A percentile compares a stretch with the other conserved stretches of the same genome.
phyloP scores from a whole-genome alignment of 73 alveolate species.

The Loxodes magnus region DNA sequence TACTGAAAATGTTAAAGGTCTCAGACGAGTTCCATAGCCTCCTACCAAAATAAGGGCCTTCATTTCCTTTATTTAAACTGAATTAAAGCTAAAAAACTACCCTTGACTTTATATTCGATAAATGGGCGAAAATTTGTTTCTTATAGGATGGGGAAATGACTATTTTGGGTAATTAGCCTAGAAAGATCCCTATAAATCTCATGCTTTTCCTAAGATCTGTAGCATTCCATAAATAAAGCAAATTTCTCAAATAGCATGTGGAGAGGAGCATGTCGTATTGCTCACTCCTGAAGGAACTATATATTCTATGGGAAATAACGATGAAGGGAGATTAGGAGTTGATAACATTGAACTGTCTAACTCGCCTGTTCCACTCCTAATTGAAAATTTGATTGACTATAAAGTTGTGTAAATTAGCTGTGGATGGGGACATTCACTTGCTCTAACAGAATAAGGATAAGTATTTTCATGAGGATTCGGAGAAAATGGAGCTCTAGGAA shows the following conservation, averaged over 20 bases:
- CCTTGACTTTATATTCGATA: too few species aligned
- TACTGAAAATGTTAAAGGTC: constrained; percentile 84
- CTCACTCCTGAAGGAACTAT: constrained; percentile 28
- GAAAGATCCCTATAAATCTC: not conserved
- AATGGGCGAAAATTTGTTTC: not conserved
- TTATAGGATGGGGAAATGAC: not conserved
- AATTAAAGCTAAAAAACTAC: too few species aligned
- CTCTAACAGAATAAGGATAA: too few species aligned
- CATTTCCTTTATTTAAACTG: too few species aligned
- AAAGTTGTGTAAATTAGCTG: not conserved
- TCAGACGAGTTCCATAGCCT: constrained; percentile 88
- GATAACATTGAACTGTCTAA: not conserved
- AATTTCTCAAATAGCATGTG: constrained; percentile 38
- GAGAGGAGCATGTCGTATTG: constrained; percentile 28
- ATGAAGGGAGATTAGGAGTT: constrained; percentile 26
- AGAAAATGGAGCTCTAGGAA: not conserved
- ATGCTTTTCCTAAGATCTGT: constrained; percentile 14
- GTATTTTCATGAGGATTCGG: not conserved
- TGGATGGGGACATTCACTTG: too few species aligned
- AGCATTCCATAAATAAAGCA: constrained; percentile 14
- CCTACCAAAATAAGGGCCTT: constrained; percentile 84
- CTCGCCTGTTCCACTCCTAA: not conserved
- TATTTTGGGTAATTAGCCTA: not conserved
- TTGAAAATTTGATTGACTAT: not conserved
- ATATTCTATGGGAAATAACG: constrained; percentile 37